phyloP scores from a whole-genome alignment of 768 basidiomycete genomes.

The Calocybe cyanea region DNA sequence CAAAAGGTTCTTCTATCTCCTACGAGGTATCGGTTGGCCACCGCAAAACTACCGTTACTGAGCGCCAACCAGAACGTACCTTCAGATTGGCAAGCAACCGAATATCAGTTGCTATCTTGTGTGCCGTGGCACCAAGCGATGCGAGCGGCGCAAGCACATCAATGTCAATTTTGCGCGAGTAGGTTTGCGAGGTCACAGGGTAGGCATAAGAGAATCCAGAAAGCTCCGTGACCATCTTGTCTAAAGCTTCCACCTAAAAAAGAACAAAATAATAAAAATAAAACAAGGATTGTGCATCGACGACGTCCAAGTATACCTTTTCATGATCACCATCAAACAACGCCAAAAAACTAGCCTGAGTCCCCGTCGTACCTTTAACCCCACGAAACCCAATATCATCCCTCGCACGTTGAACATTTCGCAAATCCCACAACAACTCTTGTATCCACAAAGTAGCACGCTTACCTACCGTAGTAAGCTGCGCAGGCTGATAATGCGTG shows the following conservation, averaged over 20 bases:
- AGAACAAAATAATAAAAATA: neutral
- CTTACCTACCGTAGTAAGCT: conserved; percentile 97
- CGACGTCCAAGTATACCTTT: conserved; percentile 50
- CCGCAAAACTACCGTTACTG: neutral
- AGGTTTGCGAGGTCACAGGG: conserved; percentile 98
- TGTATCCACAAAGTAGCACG: conserved; percentile 96
- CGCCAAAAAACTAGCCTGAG: conserved; percentile 92
- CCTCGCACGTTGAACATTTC: conserved; percentile 85
- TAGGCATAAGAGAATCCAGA: conserved; percentile 93
- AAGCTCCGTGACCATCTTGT: conserved; percentile 83
- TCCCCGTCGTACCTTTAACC: conserved; percentile 99
- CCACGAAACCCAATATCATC: conserved; percentile 96
- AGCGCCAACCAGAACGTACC: conserved; percentile 27
- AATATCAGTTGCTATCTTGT: conserved; percentile 97
- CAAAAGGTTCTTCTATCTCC: conserved; percentile 99
- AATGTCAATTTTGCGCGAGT: conserved; percentile 95
- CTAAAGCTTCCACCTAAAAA: conserved; percentile 78
- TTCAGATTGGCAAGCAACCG: conserved; percentile 93
- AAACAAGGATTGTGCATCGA: too few relatives aligned
- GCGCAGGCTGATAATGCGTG: conserved; percentile 98
- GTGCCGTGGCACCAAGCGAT: conserved; percentile 89
- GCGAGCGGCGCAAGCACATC: conserved; percentile 91
- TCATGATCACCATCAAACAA: conserved; percentile 94
- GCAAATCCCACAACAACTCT: conserved; percentile 95
- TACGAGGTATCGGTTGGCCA: conserved; percentile 19